Base-by-base conservation (phyloP, 2,329 filamentous ascomycete genomes). In the Laburnicola sp. region DNA sequence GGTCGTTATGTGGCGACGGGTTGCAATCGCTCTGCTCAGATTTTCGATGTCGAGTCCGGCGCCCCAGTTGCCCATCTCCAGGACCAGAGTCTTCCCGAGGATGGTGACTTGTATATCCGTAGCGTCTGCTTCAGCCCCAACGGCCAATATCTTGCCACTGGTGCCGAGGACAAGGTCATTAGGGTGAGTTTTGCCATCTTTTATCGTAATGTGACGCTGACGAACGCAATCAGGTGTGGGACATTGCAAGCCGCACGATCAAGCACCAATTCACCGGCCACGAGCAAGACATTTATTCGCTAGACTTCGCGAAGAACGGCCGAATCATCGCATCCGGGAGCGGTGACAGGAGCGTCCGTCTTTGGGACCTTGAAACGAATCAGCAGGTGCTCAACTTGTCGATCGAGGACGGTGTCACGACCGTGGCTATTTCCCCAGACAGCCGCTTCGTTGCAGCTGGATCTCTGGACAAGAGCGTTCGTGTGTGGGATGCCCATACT, bases 101-200 rank as follows among this genome's bases (percentile, higher is more conserved):
- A 89, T 48, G 92, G 93, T 26, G 94, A 99, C 75, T 80, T 99
- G 28, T 99, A 97, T 74, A 99, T 99, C 64, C 82, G 94, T 64
- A 97, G 93, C 66, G 94, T 99, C 48, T 99, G 94, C 80, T 99
- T 99, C 81, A 97, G 93, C 70, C 94, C 94, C 9, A 92, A 97
- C 72, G 93, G 94, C 54, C 88, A 88, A 68, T 96, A 91, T 65
- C 83, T 99, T 30, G 94, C 94, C 3, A 99, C 94, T 11, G 94
- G 94, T 70, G 94, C 94, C 2, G 94, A 99, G 73, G 94, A 99
- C 75, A 97, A 97, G 78, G 83, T 96, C 66, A 97, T 99, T 70
- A 82, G 94, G 65, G 91, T 93, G 82, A 78, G 87, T 77, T 37
- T 35, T 36, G 31, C n/a, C 3, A 10, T 9, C 22, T 35, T 11